Evolutionary conservation across 1,139 yeast genomes (phyloP).

Genomic region (Candida sanyaensis): DNA sequence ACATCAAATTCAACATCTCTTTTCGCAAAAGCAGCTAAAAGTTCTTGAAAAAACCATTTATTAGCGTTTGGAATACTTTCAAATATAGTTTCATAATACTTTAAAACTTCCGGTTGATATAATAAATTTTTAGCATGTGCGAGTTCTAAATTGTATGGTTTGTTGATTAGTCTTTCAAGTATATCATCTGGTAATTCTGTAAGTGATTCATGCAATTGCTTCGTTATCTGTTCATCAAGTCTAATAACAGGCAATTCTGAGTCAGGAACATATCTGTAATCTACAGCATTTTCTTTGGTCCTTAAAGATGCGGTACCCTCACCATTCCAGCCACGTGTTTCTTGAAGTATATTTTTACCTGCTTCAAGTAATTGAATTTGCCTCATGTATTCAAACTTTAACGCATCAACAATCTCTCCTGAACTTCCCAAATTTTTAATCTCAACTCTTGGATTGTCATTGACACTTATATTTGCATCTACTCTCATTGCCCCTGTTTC

Average conservation of each 20-base stretch:
- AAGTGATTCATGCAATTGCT: constrained; percentile 40
- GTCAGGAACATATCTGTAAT: constrained; percentile 93
- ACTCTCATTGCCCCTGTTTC: constrained; percentile 96
- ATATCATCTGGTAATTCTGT: constrained; percentile 69
- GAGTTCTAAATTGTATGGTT: constrained; percentile 60
- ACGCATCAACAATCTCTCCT: constrained; percentile 76
- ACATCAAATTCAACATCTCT: constrained; percentile 43
- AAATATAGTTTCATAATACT: constrained; percentile 54
- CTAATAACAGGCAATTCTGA: constrained; percentile 73
- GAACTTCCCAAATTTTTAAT: constrained; percentile 87
- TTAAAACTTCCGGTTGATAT: constrained; percentile 42
- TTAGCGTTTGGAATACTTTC: constrained; percentile 45
- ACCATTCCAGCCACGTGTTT: constrained; percentile 95
- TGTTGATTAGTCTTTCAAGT: constrained; percentile 45
- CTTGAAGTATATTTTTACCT: constrained; percentile 48
- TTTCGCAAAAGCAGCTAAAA: constrained; percentile 69
- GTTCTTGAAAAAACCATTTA: constrained; percentile 85
- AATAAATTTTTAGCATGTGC: constrained; percentile 73
- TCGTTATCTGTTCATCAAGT: constrained; percentile 38
- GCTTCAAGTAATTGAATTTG: constrained; percentile 50
- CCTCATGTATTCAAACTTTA: constrained; percentile 71
- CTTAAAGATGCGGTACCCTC: constrained; percentile 62
- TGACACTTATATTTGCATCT: constrained; percentile 86
- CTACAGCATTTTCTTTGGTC: constrained; percentile 78
- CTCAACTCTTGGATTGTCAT: constrained; percentile 74